Evolutionary conservation across 2,329 filamentous ascomycete species (phyloP).

Genomic region (Grosmannia huntii): DNA sequence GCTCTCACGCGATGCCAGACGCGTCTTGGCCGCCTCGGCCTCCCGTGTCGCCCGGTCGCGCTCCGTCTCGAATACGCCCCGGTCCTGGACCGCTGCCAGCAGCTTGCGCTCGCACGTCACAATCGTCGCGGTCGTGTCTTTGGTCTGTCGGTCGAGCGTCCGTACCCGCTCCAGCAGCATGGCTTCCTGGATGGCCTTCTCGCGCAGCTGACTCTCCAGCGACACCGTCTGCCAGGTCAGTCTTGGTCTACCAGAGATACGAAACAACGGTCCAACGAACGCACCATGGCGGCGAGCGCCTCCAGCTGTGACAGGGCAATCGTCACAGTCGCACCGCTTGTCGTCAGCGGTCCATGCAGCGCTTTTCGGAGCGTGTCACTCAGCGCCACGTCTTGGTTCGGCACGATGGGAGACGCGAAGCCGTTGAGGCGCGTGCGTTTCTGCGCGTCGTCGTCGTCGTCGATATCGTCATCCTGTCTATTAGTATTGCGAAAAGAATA

Average conservation of each 20-base stretch:
- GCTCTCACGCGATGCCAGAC: slow-evolving; percentile 24
- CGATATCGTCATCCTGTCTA: background rate
- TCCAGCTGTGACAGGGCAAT: slow-evolving; percentile 20
- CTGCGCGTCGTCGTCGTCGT: slow-evolving; percentile 5
- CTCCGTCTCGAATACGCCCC: slow-evolving; percentile 32
- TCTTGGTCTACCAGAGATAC: background rate
- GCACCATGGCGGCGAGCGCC: slow-evolving; percentile 16
- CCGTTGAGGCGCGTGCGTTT: slow-evolving; percentile 21
- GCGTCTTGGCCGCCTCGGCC: slow-evolving; percentile 19
- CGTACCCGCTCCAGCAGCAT: slow-evolving; percentile 24
- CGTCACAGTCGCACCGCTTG: slow-evolving; percentile 10
- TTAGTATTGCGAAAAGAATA: no score
- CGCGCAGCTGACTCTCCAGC: slow-evolving; percentile 22
- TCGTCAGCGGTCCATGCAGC: slow-evolving; percentile 6
- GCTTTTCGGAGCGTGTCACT: slow-evolving; percentile 6
- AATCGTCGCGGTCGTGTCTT: slow-evolving; percentile 31
- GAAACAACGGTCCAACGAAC: background rate
- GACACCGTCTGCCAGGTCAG: slow-evolving; percentile 10
- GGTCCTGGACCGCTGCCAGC: slow-evolving; percentile 38
- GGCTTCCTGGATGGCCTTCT: slow-evolving; percentile 16
- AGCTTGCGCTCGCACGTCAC: slow-evolving; percentile 32
- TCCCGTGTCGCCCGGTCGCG: slow-evolving; percentile 25
- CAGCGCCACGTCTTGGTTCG: background rate
- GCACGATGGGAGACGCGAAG: slow-evolving; percentile 12
- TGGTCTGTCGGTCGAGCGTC: slow-evolving; percentile 30